Conservation (phyloP, 192 early-diverging fungal species). For the Gaertneriomyces semiglobifer region DNA sequence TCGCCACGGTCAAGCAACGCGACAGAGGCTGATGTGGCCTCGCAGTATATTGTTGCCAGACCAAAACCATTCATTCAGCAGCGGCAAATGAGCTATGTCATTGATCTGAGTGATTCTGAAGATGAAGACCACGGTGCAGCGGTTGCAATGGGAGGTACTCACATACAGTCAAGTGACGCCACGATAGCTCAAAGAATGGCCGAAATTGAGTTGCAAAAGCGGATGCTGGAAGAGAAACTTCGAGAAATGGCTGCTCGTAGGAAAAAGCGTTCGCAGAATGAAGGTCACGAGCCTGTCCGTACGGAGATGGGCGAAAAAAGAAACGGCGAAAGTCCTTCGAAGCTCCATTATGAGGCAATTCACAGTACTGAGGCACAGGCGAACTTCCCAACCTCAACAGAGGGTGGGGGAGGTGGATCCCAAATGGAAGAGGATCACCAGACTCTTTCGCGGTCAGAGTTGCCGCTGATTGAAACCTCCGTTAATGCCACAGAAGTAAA, state of each 20-base stretch:
- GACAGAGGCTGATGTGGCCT: neutral
- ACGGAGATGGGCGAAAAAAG: neutral
- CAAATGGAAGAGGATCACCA: neutral
- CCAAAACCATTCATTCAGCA: slow-evolving; percentile 10
- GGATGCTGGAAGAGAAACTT: slow-evolving; percentile 17
- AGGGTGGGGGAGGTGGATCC: neutral
- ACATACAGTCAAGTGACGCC: neutral
- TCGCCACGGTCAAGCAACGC: neutral
- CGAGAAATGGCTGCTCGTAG: slow-evolving; percentile 1
- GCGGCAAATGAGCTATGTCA: slow-evolving; percentile 8
- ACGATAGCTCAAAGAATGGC: slow-evolving; percentile 3
- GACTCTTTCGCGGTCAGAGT: too few species aligned
- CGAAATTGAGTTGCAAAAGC: slow-evolving; percentile 8
- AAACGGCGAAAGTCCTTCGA: neutral
- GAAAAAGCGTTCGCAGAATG: neutral
- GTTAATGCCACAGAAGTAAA: too few species aligned
- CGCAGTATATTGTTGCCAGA: neutral
- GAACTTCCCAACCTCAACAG: neutral
- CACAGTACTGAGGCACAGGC: neutral
- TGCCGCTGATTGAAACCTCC: too few species aligned
- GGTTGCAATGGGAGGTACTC: neutral
- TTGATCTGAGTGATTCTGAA: slow-evolving; percentile 23
- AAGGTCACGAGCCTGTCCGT: too few species aligned
- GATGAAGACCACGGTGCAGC: slow-evolving; percentile 8
- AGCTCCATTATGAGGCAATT: neutral